Conservation (phyloP, 31 red algal genomes). For the Bonnemaisonia californica region DNA sequence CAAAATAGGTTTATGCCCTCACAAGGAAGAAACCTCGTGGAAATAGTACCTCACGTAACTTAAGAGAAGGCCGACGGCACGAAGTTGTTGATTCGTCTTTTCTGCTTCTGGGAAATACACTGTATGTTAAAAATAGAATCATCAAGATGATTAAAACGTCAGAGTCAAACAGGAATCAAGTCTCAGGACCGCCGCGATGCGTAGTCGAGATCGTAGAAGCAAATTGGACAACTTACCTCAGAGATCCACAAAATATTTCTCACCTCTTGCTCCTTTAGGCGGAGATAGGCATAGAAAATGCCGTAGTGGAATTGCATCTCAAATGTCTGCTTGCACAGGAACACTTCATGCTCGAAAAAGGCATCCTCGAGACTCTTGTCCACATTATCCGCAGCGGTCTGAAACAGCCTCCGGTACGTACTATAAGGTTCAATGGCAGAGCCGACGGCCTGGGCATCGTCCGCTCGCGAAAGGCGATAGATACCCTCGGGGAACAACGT, state of each 20-base stretch:
- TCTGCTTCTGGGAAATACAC: conserved; percentile 91
- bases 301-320: conserved; percentile 96
- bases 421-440: conserved; percentile 78
- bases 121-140: conserved; percentile 1
- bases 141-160: too few relatives aligned
- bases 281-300: conserved; percentile 94
- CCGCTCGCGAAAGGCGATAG: conserved; percentile 62
- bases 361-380: conserved; percentile 91
- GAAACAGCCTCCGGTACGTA: conserved; percentile 75
- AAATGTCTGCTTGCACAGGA: conserved; percentile 83
- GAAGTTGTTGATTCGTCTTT: conserved; percentile 73
- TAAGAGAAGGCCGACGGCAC: conserved; percentile 56
- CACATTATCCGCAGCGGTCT: conserved; percentile 58
- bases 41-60: neutral
- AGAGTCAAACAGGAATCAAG: too few relatives aligned
- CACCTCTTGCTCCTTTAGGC: conserved; percentile 94
- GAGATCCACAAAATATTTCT: conserved; percentile 91
- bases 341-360: conserved; percentile 93
- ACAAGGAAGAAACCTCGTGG: neutral
- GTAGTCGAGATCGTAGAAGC: neutral
- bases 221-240: conserved; percentile 10
- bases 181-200: too few relatives aligned
- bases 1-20: neutral
- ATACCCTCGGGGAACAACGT: conserved; percentile 83
- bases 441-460: conserved; percentile 76